Evolutionary conservation across 1,284 basidiomycete species (phyloP), one percentile per base, ranked within the genome.

Genomic region (Rhodotorula sp.): DNA sequence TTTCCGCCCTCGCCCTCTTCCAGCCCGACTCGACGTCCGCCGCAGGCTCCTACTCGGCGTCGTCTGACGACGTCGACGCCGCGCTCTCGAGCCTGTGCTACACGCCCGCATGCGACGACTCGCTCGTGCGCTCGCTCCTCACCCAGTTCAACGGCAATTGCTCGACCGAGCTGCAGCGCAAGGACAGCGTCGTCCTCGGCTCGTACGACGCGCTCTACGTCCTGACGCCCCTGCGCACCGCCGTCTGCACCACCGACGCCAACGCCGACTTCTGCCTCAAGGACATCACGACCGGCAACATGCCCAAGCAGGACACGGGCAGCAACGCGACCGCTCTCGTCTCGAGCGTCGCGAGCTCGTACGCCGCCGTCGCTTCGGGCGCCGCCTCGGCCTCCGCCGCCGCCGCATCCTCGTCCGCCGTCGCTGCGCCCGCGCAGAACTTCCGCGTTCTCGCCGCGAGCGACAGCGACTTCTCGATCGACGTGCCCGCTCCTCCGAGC

Each of bases 151-250:
- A 88, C 80, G 77, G 84, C 17, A 85, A 86, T 12, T 97, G 93
- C 84, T 72, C 82, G 3, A 67, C 79, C 42, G 93, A 96, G 82
- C 83, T 97, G 21, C 75, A 86, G 85, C 87, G 85, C 73, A 60
- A 78, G 52, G 80, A 83, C 34, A 54, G 66, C 7, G 66, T 75
- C 62, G 78, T 80, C 34, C 80, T 82, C 68, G 77, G 80, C 52
- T 82, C 86, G 7, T 97, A 96, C 83, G 93, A 96, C 80, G 83
- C 87, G 57, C 83, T 96, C 57, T 97, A 92, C 84, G 77, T 86
- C 72, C 75, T 93, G 64, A 77, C 81, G 9, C 92, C 93, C 8
- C 80, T 94, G 78, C 83, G 83, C 76, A 76, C 79, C 21, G 88
- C 91, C 50, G 79, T 92, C 58, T 96, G 93, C 83, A 78, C 89